Evolutionary conservation across 805 yeast genomes (phyloP), one percentile per base, ranked within the genome.

Genomic region (Candida germanica): DNA sequence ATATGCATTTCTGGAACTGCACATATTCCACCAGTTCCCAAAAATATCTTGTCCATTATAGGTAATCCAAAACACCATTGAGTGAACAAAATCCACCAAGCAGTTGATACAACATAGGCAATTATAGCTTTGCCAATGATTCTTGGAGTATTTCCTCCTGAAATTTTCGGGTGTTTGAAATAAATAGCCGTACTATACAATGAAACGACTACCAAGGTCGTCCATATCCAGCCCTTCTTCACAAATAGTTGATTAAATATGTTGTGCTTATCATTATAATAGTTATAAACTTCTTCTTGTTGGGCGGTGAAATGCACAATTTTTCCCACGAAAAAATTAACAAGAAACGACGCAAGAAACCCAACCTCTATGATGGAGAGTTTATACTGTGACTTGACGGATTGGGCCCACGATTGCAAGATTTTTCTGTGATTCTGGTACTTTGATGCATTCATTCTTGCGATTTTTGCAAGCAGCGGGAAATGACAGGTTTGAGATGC

Each of bases 211-310:
- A 42, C 54, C 3, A 57, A 14, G 3, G 72, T 49, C 7, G 95
- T 88, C 98, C 97, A 93, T 11, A 77, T 69, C 98, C 98, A 93
- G 2, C 97, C 98, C 17, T 71, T 72, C 51, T 91, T 93, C 25
- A 91, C 96, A 54, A 93, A 86, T 5, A 73, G 31, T 14, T 71
- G 71, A 58, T 91, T 91, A 42, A 89, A 53, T 12, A 87, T 21
- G 53, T 87, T 87, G 33, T 74, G 70, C 60, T 86, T 87, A 38
- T 79, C 66, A 33, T 75, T 73, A 56, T 68, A 74, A 58, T 71
- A 73, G 46, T 71, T 66, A 58, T 66, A 56, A 19, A 72, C 65
- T 39, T 66, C 69, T 33, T 71, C 79, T 12, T 53, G 40, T 13
- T 73, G 74, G 5, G 80, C 64, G 17, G 62, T 48, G 16, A 53